Base-by-base conservation (phyloP, 192 early-diverging fungal genomes). In the Fimicolochytrium jonesii region DNA sequence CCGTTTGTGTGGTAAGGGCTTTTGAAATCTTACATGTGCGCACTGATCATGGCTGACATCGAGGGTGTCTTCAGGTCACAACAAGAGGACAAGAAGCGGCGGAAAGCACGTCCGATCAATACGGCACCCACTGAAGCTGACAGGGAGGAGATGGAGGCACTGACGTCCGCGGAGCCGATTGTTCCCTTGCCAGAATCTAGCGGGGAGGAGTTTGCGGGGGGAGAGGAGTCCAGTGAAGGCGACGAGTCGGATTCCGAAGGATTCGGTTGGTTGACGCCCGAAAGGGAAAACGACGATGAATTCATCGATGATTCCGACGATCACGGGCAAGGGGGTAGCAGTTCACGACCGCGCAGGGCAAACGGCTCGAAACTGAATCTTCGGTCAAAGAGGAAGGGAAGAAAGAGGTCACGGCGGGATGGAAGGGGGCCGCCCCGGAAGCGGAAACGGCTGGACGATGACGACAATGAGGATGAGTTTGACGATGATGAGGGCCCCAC, bases 131-230 rank as follows among this genome's bases (percentile, higher is more conserved):
- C 43, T n/a, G 66, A 68, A 20, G 29, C 59, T 17, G 66, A 68
- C 37, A 17, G 34, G 1, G 30, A 59, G 2, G 20, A 25, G 0
- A 59, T 59, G 30, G 51, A 53, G 44, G 31, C 37, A 17, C 66
- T 48, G 43, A 23, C 17, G 17, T 35, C 22, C 6, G 15, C 5
- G 28, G 56, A 64, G 28, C 34, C 43, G 25, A 64, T 70, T 41
- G 20, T 71, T n/a, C 56, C 63, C 2, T 52, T 49, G n/a, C 70
- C 48, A 31, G 55, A 44, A 28, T 71, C 70, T 3, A 66, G 63
- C 47, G 70, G 70, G 6, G 70, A 71, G 44, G 70, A 71, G 49
- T 71, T 61, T 41, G 46, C 50, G 49, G 64, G 46, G 34, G 64
- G 43, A 13, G 55, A 32, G 10, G 66, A 50, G 10, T 49, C 26